Conservation (phyloP, 2,329 filamentous ascomycete species). For the Diaporthe citriasiana region DNA sequence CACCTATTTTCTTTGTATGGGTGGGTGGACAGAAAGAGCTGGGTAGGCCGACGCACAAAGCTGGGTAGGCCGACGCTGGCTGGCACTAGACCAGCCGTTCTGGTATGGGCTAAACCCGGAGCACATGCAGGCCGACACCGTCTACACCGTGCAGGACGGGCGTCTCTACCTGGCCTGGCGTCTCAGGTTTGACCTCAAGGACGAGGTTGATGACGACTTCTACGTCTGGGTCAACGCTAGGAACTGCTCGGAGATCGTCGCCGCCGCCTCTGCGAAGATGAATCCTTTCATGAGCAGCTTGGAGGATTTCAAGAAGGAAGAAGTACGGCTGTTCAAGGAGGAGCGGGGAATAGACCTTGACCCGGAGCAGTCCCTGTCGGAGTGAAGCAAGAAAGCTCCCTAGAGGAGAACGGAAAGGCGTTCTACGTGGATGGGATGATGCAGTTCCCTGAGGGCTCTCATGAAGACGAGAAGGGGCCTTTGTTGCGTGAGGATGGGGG, state of each 20-base stretch:
- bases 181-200: background rate
- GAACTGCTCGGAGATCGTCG: background rate
- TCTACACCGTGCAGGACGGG: slow-evolving; percentile 12
- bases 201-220: background rate
- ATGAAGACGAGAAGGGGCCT: background rate
- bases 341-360: background rate
- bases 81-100: background rate
- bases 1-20: too few species aligned
- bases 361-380: too few species aligned
- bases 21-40: too few species aligned
- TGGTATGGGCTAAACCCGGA: background rate
- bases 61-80: too few species aligned
- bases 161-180: background rate
- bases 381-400: background rate
- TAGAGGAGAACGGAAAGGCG: background rate
- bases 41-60: too few species aligned
- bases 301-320: too few species aligned
- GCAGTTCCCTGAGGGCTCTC: too few species aligned
- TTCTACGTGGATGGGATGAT: background rate
- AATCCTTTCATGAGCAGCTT: background rate
- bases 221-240: background rate
- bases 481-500: background rate
- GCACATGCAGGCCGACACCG: background rate
- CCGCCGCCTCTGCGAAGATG: background rate
- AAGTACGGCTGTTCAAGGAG: background rate